These are phyloP conservation scores for Vanrija humicola DNA, from an alignment of 1,284 basidiomycete genomes.

Conservation along the genomic window DNA sequence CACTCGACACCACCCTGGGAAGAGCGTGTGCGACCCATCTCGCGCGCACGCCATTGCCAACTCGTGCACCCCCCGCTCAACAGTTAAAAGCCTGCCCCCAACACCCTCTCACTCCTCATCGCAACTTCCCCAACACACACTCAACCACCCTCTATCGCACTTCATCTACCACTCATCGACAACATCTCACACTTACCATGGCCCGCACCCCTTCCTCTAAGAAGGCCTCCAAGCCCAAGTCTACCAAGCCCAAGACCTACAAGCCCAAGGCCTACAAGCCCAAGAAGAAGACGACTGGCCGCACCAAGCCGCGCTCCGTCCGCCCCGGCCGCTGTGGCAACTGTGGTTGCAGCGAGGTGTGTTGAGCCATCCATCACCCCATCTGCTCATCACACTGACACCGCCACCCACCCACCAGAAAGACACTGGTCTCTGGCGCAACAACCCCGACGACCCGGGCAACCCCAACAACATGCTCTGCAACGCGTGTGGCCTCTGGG, in stretches of 20 bases:
- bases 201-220: not conserved
- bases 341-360: constrained; percentile 12
- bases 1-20: no score
- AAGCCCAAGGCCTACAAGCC: not conserved
- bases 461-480: not conserved
- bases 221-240: no score
- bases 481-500: constrained; percentile 17
- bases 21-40: no score
- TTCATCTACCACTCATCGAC: no score
- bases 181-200: not conserved
- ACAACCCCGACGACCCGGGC: not conserved
- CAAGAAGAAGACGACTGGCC: not conserved
- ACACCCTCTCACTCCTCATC: no score
- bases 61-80: no score
- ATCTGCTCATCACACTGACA: not conserved
- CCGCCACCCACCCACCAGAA: not conserved
- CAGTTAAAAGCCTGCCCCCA: no score
- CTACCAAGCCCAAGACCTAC: not conserved
- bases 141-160: not conserved
- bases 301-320: not conserved
- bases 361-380: not conserved
- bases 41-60: no score
- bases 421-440: constrained; percentile 6
- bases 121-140: not conserved
- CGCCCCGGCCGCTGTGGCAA: constrained; percentile 8